Evolutionary conservation across 2,329 filamentous ascomycete species (phyloP), one percentile per base, ranked within the genome.

Genomic region (Colletotrichum sp.): DNA sequence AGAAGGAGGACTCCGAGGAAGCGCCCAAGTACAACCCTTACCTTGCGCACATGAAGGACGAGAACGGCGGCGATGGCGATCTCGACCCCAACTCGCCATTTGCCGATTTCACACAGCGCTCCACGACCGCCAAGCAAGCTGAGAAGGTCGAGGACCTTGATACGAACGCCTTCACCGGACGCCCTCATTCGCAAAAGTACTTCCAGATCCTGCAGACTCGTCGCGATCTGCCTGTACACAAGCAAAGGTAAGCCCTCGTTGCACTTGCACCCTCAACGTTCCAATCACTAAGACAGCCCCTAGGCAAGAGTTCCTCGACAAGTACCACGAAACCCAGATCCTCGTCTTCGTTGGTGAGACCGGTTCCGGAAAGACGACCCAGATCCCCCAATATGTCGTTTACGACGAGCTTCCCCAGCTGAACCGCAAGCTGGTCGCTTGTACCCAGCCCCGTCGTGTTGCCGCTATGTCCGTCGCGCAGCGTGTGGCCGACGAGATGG

Each of bases 281-380:
- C 55, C 22, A 52, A n/a, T 39, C 63, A 63, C 76, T 76, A 19
- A 76, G 30, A 44, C 15, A 27, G 52, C 44, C 27, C 22, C 36
- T 67, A 95, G 94, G 85, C 92, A 97, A 85, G 97, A 99, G 84
- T 99, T 99, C 83, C 90, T 99, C 76, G 89, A 96, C 82, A 92
- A 98, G 82, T 99, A 98, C 87, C 98, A 99, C 81, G 92, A 94
- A 81, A 95, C 93, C 28, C 97, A 99, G 86, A 98, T 99, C 80
- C 92, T 99, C 77, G 97, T 99, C 81, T 98, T 99, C 82, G 97
- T 99, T 78, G 97, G 97, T 88, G 97, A 99, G 89, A 99, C 97
- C 11, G 97, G 98, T 92, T 99, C 97, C 79, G 97, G 97, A 88
- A 99, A 99, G 89, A 99, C 97, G 6, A 99, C 97, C 0, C 97